Evolutionary conservation across 2,329 filamentous ascomycete species (phyloP).

Genomic region (Salinomyces thailandicus): DNA sequence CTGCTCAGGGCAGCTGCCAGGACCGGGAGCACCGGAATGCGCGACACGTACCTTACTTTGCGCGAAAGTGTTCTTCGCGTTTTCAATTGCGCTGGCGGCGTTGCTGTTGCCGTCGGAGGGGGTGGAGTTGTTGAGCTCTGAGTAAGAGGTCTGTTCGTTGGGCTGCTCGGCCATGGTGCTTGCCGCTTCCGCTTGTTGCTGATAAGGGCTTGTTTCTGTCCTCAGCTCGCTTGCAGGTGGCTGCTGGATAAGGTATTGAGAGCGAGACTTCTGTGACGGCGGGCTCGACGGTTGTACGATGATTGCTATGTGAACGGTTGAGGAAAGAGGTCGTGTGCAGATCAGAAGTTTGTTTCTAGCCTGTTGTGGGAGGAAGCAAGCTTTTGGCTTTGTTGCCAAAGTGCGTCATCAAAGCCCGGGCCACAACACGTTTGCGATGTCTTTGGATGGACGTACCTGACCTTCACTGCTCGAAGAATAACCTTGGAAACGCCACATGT

Average conservation of each 20-base stretch:
- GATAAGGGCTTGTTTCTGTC: background rate
- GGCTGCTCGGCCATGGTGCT: background rate
- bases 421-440: too few relatives aligned
- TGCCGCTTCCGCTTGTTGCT: background rate
- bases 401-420: background rate
- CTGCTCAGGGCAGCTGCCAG: background rate
- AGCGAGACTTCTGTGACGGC: too few relatives aligned
- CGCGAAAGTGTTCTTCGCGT: background rate
- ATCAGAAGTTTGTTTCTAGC: background rate
- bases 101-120: background rate
- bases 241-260: too few relatives aligned
- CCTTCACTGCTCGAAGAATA: too few relatives aligned
- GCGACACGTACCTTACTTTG: background rate
- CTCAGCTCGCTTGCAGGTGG: too few relatives aligned
- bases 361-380: background rate
- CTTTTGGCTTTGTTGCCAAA: background rate
- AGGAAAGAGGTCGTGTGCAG: background rate
- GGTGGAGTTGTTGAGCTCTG: background rate
- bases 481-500: too few relatives aligned
- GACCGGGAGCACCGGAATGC: background rate
- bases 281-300: too few relatives aligned
- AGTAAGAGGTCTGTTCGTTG: background rate
- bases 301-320: too few relatives aligned
- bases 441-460: too few relatives aligned
- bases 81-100: background rate